Base-by-base conservation (phyloP, 2,329 filamentous ascomycete genomes). In the Eutypella sp. region DNA sequence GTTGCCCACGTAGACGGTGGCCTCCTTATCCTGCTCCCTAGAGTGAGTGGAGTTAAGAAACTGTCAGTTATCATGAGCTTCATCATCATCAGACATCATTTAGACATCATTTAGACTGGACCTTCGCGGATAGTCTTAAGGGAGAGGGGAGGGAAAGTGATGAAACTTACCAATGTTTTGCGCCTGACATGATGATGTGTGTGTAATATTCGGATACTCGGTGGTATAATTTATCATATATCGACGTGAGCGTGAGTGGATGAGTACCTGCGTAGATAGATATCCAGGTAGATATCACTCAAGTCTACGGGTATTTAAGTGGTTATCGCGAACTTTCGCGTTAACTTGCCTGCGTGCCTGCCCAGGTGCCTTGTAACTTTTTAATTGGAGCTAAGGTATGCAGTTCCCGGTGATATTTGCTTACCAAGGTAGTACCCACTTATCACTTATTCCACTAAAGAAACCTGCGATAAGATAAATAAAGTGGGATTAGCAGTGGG, bases 11-110 rank as follows among this genome's bases (percentile, higher is more conserved):
- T 99, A 99, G 66, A 97, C 88, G 36, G 93, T 97, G 57, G 90
- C 90, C 71, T 97, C 92, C 69, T 96, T 96, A 70, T 97, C 92
- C 75, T 97, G 92, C 67, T 96, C 89, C 88, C 87, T 91, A 16
- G n/a, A 44, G 42, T 54, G 34, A 41, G 49, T n/a, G n/a, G n/a
- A n/a, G n/a, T n/a, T n/a, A n/a, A n/a, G n/a, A n/a, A n/a, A n/a
- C n/a, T n/a, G n/a, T n/a, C n/a, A n/a, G n/a, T n/a, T n/a, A n/a
- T n/a, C n/a, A n/a, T n/a, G n/a, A n/a, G n/a, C n/a, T n/a, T n/a
- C n/a, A n/a, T n/a, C n/a, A n/a, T n/a, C n/a, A n/a, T n/a, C n/a
- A n/a, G n/a, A n/a, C n/a, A n/a, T n/a, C n/a, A n/a, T n/a, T n/a
- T n/a, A n/a, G n/a, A n/a, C n/a, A n/a, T n/a, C n/a, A n/a, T n/a